Evolutionary conservation across 495 filamentous ascomycete species (phyloP).

Genomic region (Platismatia glauca): DNA sequence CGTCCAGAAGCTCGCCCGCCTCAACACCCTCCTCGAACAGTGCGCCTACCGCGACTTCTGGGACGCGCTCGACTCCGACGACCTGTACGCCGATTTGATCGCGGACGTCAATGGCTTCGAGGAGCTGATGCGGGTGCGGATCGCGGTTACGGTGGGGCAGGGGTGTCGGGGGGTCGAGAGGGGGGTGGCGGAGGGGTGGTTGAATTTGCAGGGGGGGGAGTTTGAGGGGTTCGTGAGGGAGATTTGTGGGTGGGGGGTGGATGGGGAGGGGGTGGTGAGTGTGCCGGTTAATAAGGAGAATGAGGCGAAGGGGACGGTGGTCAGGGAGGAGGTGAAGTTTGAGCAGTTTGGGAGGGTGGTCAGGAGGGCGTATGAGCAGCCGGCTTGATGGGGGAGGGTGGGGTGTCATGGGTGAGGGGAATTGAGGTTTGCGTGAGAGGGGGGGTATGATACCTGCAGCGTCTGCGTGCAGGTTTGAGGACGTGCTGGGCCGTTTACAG

Average conservation of each 20-base stretch:
- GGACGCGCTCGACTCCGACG: constrained; percentile 83
- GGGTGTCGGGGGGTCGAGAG: constrained; percentile 74
- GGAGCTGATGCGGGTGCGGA: constrained; percentile 86
- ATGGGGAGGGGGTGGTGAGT: constrained; percentile 50
- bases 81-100: constrained; percentile 90
- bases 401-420: constrained; percentile 12
- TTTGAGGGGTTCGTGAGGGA: constrained; percentile 74
- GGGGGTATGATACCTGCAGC: too few species aligned
- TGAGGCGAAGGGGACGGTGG: constrained; percentile 91
- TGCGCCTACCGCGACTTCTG: constrained; percentile 89
- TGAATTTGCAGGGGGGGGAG: constrained; percentile 63
- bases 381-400: constrained; percentile 34
- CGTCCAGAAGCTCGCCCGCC: constrained; percentile 74
- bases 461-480: too few species aligned
- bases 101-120: constrained; percentile 95
- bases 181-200: constrained; percentile 72
- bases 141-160: constrained; percentile 82
- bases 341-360: constrained; percentile 79
- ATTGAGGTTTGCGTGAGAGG: neutral
- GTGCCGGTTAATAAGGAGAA: constrained; percentile 95
- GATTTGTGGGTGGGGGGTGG: constrained; percentile 81
- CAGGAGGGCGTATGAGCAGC: constrained; percentile 82
- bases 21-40: constrained; percentile 75
- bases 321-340: constrained; percentile 92
- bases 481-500: too few species aligned